Conservation (phyloP, 371 early-diverging fungal species). For the Amoeboaphelidium protococcarum region DNA sequence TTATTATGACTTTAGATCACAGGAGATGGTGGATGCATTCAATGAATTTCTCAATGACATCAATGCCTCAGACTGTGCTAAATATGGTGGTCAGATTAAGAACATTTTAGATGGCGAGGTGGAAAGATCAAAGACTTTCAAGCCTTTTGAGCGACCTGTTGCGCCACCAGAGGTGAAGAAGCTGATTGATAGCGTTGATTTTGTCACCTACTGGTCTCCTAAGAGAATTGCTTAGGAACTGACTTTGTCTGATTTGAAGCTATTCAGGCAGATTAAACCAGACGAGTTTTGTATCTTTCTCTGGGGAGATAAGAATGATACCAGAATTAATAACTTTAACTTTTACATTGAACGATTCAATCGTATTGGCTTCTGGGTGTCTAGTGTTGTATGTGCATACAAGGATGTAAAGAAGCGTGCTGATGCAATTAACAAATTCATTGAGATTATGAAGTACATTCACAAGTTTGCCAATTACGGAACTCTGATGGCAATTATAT, state of each 20-base stretch:
- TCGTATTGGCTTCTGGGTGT: slow-evolving; percentile 14
- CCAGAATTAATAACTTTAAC: slow-evolving; percentile 4
- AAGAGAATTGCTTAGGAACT: slow-evolving; percentile 8
- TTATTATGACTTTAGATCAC: slow-evolving; percentile 7
- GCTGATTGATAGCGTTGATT: not conserved
- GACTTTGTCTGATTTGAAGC: slow-evolving; percentile 6
- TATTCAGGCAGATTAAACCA: slow-evolving; percentile 9
- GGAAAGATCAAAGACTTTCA: not conserved
- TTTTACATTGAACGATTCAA: slow-evolving; percentile 15
- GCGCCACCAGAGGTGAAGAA: not conserved
- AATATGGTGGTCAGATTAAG: slow-evolving; percentile 5
- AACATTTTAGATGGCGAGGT: not conserved
- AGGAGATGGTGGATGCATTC: slow-evolving; percentile 4
- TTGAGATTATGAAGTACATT: slow-evolving; percentile 7
- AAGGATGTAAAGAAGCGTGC: slow-evolving; percentile 5
- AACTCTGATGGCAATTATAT: slow-evolving; percentile 12
- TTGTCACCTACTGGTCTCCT: not conserved
- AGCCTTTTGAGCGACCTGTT: not conserved
- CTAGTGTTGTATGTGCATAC: slow-evolving; percentile 8
- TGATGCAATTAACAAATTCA: slow-evolving; percentile 11
- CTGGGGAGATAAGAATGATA: slow-evolving; percentile 3
- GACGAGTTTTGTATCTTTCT: slow-evolving; percentile 9
- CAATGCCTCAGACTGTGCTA: not conserved
- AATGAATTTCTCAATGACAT: slow-evolving; percentile 5
- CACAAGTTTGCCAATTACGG: slow-evolving; percentile 8